Conservation (phyloP, 768 basidiomycete genomes). For the Udeniomyces megalosporus region DNA sequence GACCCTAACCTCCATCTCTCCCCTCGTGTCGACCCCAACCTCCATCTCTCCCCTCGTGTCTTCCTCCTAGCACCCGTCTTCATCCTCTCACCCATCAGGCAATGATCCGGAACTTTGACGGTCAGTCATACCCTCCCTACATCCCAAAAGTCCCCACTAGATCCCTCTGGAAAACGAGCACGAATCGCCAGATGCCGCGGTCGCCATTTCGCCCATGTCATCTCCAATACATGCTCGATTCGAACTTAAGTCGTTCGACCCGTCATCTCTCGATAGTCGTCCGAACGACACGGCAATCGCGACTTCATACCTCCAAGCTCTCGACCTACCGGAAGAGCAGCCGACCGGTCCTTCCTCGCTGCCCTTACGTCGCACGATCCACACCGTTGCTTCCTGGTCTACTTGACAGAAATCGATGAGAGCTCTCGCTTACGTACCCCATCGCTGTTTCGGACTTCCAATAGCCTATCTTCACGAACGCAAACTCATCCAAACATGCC, state of each 20-base stretch:
- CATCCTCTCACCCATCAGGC: background rate
- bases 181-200: no score
- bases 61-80: background rate
- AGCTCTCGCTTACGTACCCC: background rate
- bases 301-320: no score
- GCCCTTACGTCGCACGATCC: background rate
- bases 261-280: no score
- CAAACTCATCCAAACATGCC: constrained; percentile 67
- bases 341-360: background rate
- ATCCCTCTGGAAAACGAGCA: background rate
- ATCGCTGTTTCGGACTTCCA: background rate
- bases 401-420: no score
- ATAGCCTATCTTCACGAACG: constrained; percentile 72
- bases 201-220: no score
- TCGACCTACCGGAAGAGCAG: no score
- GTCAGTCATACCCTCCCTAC: background rate
- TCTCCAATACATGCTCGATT: no score
- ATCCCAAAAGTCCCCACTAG: background rate
- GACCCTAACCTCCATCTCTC: background rate
- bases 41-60: background rate
- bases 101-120: constrained; percentile 11
- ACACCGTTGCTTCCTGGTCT: background rate
- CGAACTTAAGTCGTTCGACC: no score
- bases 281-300: no score
- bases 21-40: background rate